phyloP scores from a whole-genome alignment of 2,329 filamentous ascomycete species.

The Penicillium sp. region DNA sequence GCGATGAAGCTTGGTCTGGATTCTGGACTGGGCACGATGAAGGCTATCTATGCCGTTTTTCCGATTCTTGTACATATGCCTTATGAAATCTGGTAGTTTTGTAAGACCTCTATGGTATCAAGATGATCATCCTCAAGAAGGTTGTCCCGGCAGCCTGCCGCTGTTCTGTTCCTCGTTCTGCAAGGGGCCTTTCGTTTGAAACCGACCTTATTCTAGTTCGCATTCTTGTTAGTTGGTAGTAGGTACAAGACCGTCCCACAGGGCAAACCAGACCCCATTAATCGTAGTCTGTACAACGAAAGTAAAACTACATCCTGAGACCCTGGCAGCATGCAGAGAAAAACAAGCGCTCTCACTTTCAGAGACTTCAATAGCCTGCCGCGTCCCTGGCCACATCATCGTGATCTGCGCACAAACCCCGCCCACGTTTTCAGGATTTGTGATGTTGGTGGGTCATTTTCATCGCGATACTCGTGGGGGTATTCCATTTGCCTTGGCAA shows the following conservation, averaged over 20 bases:
- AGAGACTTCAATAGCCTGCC: neutral
- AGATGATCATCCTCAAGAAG: too few relatives aligned
- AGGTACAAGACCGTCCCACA: neutral
- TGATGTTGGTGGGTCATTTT: neutral
- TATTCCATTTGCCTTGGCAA: neutral
- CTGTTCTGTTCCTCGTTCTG: neutral
- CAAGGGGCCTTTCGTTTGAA: neutral
- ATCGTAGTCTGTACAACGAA: neutral
- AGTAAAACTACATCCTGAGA: neutral
- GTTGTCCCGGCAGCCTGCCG: neutral
- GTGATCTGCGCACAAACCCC: neutral
- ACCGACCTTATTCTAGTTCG: neutral
- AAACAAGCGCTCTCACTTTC: neutral
- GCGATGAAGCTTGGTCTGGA: neutral
- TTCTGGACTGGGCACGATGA: neutral
- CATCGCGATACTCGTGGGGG: neutral
- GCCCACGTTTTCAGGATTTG: conserved; percentile 1
- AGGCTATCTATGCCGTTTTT: neutral
- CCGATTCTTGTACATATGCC: neutral
- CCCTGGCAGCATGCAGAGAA: neutral
- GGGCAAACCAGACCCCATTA: neutral
- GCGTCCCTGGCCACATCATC: neutral
- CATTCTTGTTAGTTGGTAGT: neutral
- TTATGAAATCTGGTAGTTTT: neutral
- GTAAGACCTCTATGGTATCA: too few relatives aligned